Evolutionary conservation across 495 filamentous ascomycete species (phyloP), one percentile per base, ranked within the genome.

Genomic region (Penicillium samsonianum): DNA sequence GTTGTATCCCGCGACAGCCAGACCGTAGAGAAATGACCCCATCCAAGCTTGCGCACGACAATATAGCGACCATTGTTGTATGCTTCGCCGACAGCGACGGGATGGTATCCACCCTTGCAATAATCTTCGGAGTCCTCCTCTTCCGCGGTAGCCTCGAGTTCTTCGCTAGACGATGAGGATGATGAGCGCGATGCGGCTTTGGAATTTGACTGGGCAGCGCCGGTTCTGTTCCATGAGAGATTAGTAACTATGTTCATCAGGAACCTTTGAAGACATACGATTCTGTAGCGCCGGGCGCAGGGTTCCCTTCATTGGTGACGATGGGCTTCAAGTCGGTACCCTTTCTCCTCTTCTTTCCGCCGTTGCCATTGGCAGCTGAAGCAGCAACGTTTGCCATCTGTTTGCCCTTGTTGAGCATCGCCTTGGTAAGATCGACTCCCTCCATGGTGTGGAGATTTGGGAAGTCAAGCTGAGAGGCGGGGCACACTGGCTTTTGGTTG

Each of bases 81-180:
- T 62, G 90, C 88, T 75, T 98, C 94, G 52, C 94, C 94, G 47
- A 97, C 88, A 50, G 81, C 80, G 26, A 98, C 95, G 0, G 94
- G 94, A 67, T 98, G 94, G 68, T 98, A 98, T 35, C 94, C 94
- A 60, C 94, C 94, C 74, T 97, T 98, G 80, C 93, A 97, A 76
- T 98, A 98, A 70, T 98, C 94, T 70, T 98, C 94, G 28, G 91
- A 96, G 68, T 98, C 95, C 74, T 98, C 94, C 75, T 98, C 94
- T 64, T 98, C 94, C 48, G 94, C 95, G 5, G 94, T 96, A 64
- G 92, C 91, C 66, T 95, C 91, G 65, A 91, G 82, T 60, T 89
- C 89, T 58, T 96, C 92, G 62, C 87, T 90, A 50, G 90, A 90
- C 25, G 89, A 90, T n/a, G 88, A 84, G 23, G 88, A 91, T 12